A percentile compares a stretch with the other conserved stretches of the same genome.
phyloP scores from a whole-genome alignment of 208 protist genomes.

The Trypanosomatidae sp. region DNA sequence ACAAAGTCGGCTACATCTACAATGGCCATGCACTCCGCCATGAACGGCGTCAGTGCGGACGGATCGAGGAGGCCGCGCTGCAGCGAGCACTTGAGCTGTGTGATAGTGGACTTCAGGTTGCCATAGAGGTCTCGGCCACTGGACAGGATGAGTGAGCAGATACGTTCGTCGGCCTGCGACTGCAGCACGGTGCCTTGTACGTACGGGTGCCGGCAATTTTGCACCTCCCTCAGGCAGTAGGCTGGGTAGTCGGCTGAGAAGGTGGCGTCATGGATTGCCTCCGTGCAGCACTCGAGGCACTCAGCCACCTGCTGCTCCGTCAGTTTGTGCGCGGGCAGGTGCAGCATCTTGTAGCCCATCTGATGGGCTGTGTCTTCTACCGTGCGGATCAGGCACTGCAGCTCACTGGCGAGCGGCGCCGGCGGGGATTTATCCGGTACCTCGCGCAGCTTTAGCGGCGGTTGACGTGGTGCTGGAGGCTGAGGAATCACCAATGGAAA shows the following conservation, averaged over 20 bases:
- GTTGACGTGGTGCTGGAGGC: slow-evolving; percentile 49
- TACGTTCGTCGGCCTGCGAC: slow-evolving; percentile 1
- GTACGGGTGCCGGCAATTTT: slow-evolving; percentile 49
- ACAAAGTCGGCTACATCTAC: slow-evolving; percentile 78
- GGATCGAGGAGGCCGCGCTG: slow-evolving; percentile 44
- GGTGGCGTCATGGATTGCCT: slow-evolving; percentile 64
- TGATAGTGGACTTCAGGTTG: slow-evolving; percentile 70
- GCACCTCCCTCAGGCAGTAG: slow-evolving; percentile 76
- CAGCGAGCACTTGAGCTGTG: slow-evolving; percentile 68
- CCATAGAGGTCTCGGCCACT: slow-evolving; percentile 87
- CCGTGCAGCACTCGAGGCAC: slow-evolving; percentile 61
- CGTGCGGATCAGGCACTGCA: slow-evolving; percentile 26
- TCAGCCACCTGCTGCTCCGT: slow-evolving; percentile 43
- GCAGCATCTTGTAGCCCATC: slow-evolving; percentile 44
- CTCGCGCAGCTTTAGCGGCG: slow-evolving; percentile 62
- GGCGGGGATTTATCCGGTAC: slow-evolving; percentile 55
- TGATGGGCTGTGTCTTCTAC: slow-evolving; percentile 29
- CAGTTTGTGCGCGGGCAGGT: slow-evolving; percentile 46
- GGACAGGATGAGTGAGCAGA: slow-evolving; percentile 70
- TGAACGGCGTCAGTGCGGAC: slow-evolving; percentile 36
- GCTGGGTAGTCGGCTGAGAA: slow-evolving; percentile 75
- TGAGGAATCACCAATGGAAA: slow-evolving; percentile 15
- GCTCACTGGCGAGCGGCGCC: slow-evolving; percentile 15
- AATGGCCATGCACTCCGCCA: slow-evolving; percentile 55
- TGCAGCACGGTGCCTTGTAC: slow-evolving; percentile 68